phyloP scores from a whole-genome alignment of 1,284 basidiomycete genomes.

The Boletellus deceptivus region DNA sequence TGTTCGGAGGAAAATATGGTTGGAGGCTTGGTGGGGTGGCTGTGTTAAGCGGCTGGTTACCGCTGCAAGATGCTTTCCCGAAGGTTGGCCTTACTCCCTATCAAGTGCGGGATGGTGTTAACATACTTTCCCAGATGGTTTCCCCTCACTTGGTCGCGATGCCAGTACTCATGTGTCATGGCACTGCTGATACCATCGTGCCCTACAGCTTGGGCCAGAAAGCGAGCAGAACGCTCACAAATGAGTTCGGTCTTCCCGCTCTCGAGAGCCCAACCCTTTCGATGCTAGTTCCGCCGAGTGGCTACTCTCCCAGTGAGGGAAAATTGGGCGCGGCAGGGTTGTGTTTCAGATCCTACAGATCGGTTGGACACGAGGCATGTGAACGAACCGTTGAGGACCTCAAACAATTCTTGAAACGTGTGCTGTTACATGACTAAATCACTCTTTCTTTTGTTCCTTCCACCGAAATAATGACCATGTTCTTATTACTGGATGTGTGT shows the following conservation, averaged over 20 bases:
- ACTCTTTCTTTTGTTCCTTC: too few species aligned
- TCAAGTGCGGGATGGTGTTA: slow-evolving; percentile 1
- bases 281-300: slow-evolving; percentile 21
- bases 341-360: slow-evolving; percentile 59
- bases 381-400: slow-evolving; percentile 62
- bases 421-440: slow-evolving; percentile 36
- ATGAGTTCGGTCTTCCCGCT: slow-evolving; percentile 46
- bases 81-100: slow-evolving; percentile 21
- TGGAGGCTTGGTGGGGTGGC: slow-evolving; percentile 71
- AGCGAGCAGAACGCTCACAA: slow-evolving; percentile 55
- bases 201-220: slow-evolving; percentile 45
- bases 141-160: slow-evolving; percentile 54
- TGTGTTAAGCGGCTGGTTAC: slow-evolving; percentile 76
- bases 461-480: not conserved
- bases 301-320: slow-evolving; percentile 22
- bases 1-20: slow-evolving; percentile 31
- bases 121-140: slow-evolving; percentile 45
- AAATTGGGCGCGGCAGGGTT: slow-evolving; percentile 43
- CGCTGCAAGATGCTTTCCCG: slow-evolving; percentile 41
- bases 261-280: slow-evolving; percentile 29
- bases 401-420: slow-evolving; percentile 57
- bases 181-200: slow-evolving; percentile 75
- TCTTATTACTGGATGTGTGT: not conserved
- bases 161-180: slow-evolving; percentile 90
- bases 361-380: slow-evolving; percentile 62